These are phyloP conservation scores for Globisporangium recalcitrans DNA, from an alignment of 352 stramenopile genomes.

Conservation along the genomic window DNA sequence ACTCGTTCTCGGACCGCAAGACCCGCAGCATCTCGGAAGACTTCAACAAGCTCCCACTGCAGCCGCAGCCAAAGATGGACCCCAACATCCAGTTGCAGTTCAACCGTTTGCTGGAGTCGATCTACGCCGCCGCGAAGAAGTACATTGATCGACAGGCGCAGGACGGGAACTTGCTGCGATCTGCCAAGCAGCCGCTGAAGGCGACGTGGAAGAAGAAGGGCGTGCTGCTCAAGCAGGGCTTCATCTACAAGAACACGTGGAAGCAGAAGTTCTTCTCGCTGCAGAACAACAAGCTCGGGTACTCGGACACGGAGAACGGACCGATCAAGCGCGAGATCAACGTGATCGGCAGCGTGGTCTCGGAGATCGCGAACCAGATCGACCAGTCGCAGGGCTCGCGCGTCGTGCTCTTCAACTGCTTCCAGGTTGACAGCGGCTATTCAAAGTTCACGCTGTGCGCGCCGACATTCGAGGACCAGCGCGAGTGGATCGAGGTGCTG, in stretches of 20 bases:
- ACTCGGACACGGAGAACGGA: constrained; percentile 71
- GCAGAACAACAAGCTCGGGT: constrained; percentile 85
- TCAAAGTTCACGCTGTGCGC: constrained; percentile 80
- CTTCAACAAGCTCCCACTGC: constrained; percentile 48
- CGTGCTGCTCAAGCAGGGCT: constrained; percentile 80
- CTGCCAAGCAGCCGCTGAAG: constrained; percentile 48
- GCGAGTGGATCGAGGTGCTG: constrained; percentile 86
- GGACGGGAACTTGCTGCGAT: constrained; percentile 51
- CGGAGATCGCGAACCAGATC: constrained; percentile 83
- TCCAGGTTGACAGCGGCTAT: constrained; percentile 80
- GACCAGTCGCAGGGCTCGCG: constrained; percentile 83
- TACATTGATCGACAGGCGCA: constrained; percentile 77
- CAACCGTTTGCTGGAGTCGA: constrained; percentile 76
- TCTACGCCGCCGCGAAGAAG: constrained; percentile 80
- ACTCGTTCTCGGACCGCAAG: constrained; percentile 42
- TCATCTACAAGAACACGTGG: constrained; percentile 90
- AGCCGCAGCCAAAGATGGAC: constrained; percentile 80
- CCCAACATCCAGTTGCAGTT: constrained; percentile 78
- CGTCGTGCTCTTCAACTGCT: constrained; percentile 85
- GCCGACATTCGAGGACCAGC: constrained; percentile 82
- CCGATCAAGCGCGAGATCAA: constrained; percentile 87
- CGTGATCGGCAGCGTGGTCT: constrained; percentile 72
- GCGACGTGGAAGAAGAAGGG: constrained; percentile 90
- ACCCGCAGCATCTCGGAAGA: constrained; percentile 79
- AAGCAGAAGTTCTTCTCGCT: constrained; percentile 84